Base-by-base conservation (phyloP, 257 asterid genomes). In the Ocimum tenuiflorum region DNA sequence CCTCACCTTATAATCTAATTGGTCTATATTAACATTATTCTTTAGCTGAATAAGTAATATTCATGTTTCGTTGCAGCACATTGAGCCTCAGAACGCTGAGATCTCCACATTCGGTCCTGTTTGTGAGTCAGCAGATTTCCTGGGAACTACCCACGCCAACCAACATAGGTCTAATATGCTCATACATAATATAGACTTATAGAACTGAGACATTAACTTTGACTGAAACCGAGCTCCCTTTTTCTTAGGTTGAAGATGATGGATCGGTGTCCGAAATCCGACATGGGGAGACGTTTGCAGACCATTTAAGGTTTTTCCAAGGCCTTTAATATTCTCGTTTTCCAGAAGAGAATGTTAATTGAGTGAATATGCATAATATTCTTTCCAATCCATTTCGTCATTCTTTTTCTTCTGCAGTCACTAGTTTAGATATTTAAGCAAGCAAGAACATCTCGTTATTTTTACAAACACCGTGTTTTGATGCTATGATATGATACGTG, bases 51-150 rank as follows among this genome's bases (percentile, higher is more conserved):
- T 19, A 14, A 36, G 13, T 57, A 58, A 17, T 47, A 35, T 57
- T 52, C 33, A 58, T 14, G 55, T 71, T 59, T 61, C 20, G 13
- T 29, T 75, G 82, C 97, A 92, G 97, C 97, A 92, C 88, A 92
- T 89, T 58, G 98, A 92, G 80, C 83, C 89, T 14, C 64, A 82
- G 1, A 84, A 76, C 42, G 79, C 91, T 3, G 86, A 80, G 77
- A 22, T 78, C 73, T 81, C 95, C 12, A 84, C 88, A 5, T 89
- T 82, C 69, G 97, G 98, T 14, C 98, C 98, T 0, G 97, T 92
- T 55, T 92, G 97, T 15, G 98, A 92, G 70, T 92, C 98, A 4
- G 97, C 96, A 3, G 97, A 92, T 83, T 92, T 92, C 89, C 75
- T 92, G 98, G 72, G 91, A 87, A 72, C 89, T 92, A 31, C 96